phyloP scores from a whole-genome alignment of 1,284 basidiomycete species.

The Sporisorium sorghi region DNA sequence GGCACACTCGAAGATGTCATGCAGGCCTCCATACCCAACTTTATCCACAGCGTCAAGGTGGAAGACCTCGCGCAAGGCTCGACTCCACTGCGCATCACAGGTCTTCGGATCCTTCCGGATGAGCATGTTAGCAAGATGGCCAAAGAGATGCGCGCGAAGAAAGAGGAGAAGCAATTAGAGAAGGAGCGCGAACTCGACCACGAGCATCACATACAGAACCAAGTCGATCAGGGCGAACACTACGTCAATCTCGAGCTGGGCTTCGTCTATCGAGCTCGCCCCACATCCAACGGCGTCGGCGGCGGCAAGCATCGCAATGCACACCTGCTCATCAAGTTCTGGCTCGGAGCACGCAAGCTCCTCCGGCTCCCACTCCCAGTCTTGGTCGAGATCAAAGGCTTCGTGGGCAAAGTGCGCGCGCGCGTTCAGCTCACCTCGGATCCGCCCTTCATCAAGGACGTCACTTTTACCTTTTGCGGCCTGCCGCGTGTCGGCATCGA shows the following conservation, averaged over 20 bases:
- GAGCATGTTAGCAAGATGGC: constrained; percentile 5
- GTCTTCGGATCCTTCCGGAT: constrained; percentile 42
- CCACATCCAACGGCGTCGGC: constrained; percentile 30
- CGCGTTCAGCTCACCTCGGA: constrained; percentile 53
- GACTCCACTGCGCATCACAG: constrained; percentile 52
- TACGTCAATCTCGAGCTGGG: constrained; percentile 56
- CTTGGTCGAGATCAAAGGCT: constrained; percentile 57
- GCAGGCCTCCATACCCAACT: constrained; percentile 50
- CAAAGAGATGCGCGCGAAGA: constrained; percentile 14
- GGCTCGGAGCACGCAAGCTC: constrained; percentile 45
- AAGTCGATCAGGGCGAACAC: constrained; percentile 24
- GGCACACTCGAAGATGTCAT: constrained; percentile 57
- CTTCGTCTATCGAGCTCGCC: constrained; percentile 48
- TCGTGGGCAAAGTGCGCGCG: constrained; percentile 44
- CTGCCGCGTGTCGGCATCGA: constrained; percentile 50
- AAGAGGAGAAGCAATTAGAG: background rate
- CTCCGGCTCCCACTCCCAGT: constrained; percentile 51
- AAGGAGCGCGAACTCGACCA: background rate
- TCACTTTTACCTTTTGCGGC: constrained; percentile 54
- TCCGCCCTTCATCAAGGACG: constrained; percentile 54
- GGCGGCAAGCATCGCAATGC: constrained; percentile 47
- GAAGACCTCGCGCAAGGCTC: constrained; percentile 51
- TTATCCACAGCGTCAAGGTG: constrained; percentile 58
- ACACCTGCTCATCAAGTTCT: constrained; percentile 54
- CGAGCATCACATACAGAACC: background rate